These are phyloP conservation scores for Nemophila menziesii DNA, from an alignment of 257 asterid species.

Conservation along the genomic window DNA sequence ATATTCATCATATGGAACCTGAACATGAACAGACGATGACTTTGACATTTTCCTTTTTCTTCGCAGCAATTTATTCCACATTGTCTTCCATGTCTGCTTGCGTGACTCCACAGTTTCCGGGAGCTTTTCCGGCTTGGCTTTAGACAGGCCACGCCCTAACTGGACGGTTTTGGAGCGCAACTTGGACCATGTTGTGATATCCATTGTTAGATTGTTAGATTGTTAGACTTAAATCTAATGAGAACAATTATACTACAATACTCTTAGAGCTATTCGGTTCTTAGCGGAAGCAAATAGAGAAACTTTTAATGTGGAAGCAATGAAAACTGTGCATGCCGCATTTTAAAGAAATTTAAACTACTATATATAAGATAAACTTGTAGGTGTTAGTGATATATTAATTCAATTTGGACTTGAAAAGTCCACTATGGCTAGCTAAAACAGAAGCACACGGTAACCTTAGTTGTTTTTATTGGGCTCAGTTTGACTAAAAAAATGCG, in stretches of 20 bases:
- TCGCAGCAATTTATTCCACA: slow-evolving; percentile 1
- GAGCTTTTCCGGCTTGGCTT: background rate
- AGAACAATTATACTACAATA: no score
- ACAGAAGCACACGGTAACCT: background rate
- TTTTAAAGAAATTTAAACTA: no score
- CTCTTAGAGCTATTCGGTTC: background rate
- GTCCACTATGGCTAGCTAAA: slow-evolving; percentile 1
- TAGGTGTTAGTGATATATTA: background rate
- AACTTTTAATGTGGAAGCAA: background rate
- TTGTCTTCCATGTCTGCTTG: slow-evolving; percentile 2
- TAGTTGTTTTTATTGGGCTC: background rate
- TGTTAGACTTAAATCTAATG: background rate
- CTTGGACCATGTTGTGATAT: slow-evolving; percentile 2
- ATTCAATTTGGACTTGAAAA: background rate
- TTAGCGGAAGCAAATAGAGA: background rate
- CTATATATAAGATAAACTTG: background rate
- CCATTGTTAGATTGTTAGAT: background rate
- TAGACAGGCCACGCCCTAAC: background rate
- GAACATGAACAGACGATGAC: background rate
- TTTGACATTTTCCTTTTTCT: background rate
- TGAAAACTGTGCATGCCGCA: no score
- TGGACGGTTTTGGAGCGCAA: slow-evolving; percentile 6
- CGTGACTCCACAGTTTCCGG: background rate
- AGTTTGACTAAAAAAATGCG: background rate
- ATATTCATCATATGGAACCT: slow-evolving; percentile 4